phyloP scores from a whole-genome alignment of 2,329 filamentous ascomycete species.

The Alternaria ethzedia region DNA sequence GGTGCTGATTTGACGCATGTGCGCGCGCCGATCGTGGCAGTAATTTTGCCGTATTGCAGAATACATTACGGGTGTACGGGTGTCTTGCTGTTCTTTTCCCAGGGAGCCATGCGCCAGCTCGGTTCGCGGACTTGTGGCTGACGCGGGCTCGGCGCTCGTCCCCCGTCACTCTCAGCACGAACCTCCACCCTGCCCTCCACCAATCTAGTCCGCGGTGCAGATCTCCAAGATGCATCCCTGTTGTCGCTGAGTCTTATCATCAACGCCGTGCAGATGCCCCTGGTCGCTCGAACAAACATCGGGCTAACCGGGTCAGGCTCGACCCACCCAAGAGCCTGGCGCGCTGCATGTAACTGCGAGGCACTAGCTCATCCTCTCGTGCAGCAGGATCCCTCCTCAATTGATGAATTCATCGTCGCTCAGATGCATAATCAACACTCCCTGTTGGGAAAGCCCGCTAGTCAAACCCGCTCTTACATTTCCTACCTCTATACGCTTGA shows the following conservation, averaged over 20 bases:
- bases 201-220: constrained; percentile 26
- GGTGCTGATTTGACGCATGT: constrained; percentile 4
- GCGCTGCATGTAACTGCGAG: constrained; percentile 44
- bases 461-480: constrained; percentile 28
- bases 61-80: constrained; percentile 34
- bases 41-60: constrained; percentile 31
- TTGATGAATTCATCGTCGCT: constrained; percentile 46
- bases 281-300: constrained; percentile 30
- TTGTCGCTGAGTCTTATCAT: constrained; percentile 35
- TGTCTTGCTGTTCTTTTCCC: constrained; percentile 16
- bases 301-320: constrained; percentile 28
- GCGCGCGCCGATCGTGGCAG: constrained; percentile 14
- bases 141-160: constrained; percentile 31
- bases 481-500: constrained; percentile 31
- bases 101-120: constrained; percentile 20
- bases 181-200: constrained; percentile 18
- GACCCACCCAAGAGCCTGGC: constrained; percentile 43
- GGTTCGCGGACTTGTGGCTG: constrained; percentile 31
- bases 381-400: constrained; percentile 37
- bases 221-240: constrained; percentile 32
- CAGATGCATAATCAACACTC: constrained; percentile 42
- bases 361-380: constrained; percentile 42
- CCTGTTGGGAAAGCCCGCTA: constrained; percentile 36
- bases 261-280: constrained; percentile 35
- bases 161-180: constrained; percentile 23